phyloP scores from a whole-genome alignment of 192 early-diverging fungal genomes.

The Allomyces arbusculus region DNA sequence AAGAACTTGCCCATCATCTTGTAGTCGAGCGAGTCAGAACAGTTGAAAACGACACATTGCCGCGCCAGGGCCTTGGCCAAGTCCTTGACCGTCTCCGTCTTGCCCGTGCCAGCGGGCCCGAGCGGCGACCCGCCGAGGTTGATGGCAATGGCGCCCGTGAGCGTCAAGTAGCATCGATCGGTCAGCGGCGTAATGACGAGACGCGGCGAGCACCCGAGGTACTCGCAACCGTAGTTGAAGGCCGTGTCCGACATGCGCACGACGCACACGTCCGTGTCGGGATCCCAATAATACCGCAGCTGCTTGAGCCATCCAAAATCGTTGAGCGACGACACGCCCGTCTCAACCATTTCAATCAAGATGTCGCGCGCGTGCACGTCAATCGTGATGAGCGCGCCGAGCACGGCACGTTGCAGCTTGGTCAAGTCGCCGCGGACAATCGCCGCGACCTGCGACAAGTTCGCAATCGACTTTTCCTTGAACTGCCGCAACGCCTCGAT shows the following conservation, averaged over 20 bases:
- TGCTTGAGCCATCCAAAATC: conserved; percentile 44
- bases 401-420: conserved; percentile 28
- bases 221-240: conserved; percentile 39
- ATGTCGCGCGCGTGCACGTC: conserved; percentile 44
- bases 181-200: conserved; percentile 40
- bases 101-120: conserved; percentile 37
- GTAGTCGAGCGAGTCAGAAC: conserved; percentile 42
- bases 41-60: conserved; percentile 44
- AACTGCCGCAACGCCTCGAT: conserved; percentile 12
- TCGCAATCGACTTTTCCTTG: conserved; percentile 21
- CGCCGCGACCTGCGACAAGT: conserved; percentile 23
- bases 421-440: conserved; percentile 40
- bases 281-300: conserved; percentile 38
- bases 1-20: conserved; percentile 52
- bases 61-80: conserved; percentile 34
- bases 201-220: conserved; percentile 36
- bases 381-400: conserved; percentile 37
- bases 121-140: conserved; percentile 37
- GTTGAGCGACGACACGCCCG: conserved; percentile 17
- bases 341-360: conserved; percentile 19
- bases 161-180: conserved; percentile 38
- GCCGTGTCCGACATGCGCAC: conserved; percentile 34
- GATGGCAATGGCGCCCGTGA: conserved; percentile 38
- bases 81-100: conserved; percentile 44
- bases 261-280: conserved; percentile 30